Evolutionary conservation across 2,329 filamentous ascomycete genomes (phyloP).

Genomic region (Alternaria viburni): DNA sequence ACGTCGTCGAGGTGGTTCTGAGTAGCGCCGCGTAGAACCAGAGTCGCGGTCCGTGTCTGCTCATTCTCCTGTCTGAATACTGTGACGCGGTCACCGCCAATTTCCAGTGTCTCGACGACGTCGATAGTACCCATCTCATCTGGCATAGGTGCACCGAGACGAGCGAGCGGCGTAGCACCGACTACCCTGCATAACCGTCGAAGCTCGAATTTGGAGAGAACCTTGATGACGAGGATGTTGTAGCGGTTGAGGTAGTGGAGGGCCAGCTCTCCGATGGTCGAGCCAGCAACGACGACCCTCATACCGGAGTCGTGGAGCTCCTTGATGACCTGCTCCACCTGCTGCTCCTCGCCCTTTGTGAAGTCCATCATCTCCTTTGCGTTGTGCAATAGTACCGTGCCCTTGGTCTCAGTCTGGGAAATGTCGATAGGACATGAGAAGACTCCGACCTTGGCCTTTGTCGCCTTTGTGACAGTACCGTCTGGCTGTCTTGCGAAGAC

Average conservation of each 20-base stretch:
- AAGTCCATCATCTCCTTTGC: conserved; percentile 99
- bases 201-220: conserved; percentile 97
- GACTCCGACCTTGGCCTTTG: conserved; percentile 93
- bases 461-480: conserved; percentile 84
- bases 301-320: conserved; percentile 93
- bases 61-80: conserved; percentile 98
- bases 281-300: conserved; percentile 88
- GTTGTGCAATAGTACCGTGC: conserved; percentile 94
- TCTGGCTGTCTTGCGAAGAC: conserved; percentile 97
- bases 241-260: conserved; percentile 98
- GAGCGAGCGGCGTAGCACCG: conserved; percentile 92
- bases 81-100: conserved; percentile 96
- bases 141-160: conserved; percentile 97
- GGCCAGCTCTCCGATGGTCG: conserved; percentile 93
- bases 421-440: conserved; percentile 96
- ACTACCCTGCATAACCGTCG: conserved; percentile 94
- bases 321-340: conserved; percentile 91
- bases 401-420: conserved; percentile 98
- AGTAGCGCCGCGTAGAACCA: conserved; percentile 92
- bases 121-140: conserved; percentile 98
- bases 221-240: conserved; percentile 93
- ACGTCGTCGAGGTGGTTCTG: conserved; percentile 98
- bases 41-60: conserved; percentile 87
- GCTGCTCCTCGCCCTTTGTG: conserved; percentile 92
- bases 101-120: conserved; percentile 95